A percentile compares a stretch with the other conserved stretches of the same genome.
These are phyloP conservation scores for Ehretia macrophylla DNA, from an alignment of 257 asterid genomes.

Conservation along the genomic window DNA sequence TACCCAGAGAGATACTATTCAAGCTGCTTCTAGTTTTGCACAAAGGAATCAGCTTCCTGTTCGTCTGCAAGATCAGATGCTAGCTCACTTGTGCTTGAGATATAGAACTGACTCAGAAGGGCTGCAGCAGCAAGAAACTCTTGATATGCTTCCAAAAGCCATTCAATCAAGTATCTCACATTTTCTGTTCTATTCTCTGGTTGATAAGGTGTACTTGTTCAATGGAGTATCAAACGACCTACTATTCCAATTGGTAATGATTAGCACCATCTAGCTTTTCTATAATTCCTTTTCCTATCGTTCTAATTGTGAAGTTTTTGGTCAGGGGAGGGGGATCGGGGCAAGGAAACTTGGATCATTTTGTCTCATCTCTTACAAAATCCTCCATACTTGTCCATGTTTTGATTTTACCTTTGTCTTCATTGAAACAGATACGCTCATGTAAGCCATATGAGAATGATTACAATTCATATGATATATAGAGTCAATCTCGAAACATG, in stretches of 20 bases:
- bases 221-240: slow-evolving; percentile 72
- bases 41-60: slow-evolving; percentile 63
- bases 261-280: neutral
- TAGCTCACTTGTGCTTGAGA: slow-evolving; percentile 72
- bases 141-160: slow-evolving; percentile 79
- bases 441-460: too few species aligned
- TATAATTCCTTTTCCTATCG: neutral
- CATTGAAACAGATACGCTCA: neutral
- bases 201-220: slow-evolving; percentile 72
- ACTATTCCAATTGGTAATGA: slow-evolving; percentile 78
- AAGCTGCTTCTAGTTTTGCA: slow-evolving; percentile 72
- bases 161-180: slow-evolving; percentile 66
- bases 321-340: too few species aligned
- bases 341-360: too few species aligned
- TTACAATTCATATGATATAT: too few species aligned
- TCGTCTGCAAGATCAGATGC: slow-evolving; percentile 76
- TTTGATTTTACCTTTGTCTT: neutral
- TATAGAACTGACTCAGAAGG: slow-evolving; percentile 85
- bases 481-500: too few species aligned
- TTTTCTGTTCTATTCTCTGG: slow-evolving; percentile 56
- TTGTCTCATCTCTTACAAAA: too few species aligned
- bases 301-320: too few species aligned
- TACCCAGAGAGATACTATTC: slow-evolving; percentile 61
- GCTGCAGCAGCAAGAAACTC: slow-evolving; percentile 74
- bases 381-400: neutral